phyloP scores from a whole-genome alignment of 2,329 filamentous ascomycete genomes.

The Exophiala phaeomuriformis region DNA sequence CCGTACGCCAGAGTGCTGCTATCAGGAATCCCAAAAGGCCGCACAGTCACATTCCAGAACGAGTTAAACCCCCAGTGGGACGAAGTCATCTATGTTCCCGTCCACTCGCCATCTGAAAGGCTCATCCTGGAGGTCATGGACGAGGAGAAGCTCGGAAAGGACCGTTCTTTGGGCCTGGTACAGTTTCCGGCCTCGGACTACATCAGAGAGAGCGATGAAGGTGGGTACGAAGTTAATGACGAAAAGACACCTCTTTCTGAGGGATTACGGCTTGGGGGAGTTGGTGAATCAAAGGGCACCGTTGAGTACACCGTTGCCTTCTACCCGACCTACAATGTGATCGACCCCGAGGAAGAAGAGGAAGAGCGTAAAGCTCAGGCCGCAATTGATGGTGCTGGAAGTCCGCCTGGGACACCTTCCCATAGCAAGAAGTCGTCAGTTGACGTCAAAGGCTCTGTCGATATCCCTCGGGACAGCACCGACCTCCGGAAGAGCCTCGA shows the following conservation, averaged over 20 bases:
- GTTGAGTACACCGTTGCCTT: slow-evolving; percentile 80
- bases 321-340: slow-evolving; percentile 78
- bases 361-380: slow-evolving; percentile 35
- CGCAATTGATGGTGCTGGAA: slow-evolving; percentile 19
- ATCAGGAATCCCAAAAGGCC: slow-evolving; percentile 81
- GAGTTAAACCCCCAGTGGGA: slow-evolving; percentile 94
- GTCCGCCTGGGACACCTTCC: slow-evolving; percentile 2
- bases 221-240: slow-evolving; percentile 73
- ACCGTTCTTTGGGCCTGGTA: slow-evolving; percentile 74
- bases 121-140: slow-evolving; percentile 94
- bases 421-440: slow-evolving; percentile 24
- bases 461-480: slow-evolving; percentile 15
- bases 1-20: slow-evolving; percentile 84
- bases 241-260: slow-evolving; percentile 61
- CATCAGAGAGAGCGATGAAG: slow-evolving; percentile 63
- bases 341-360: slow-evolving; percentile 68
- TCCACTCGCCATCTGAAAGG: slow-evolving; percentile 77
- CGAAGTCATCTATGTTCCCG: slow-evolving; percentile 86
- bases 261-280: slow-evolving; percentile 65
- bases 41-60: slow-evolving; percentile 93
- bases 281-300: slow-evolving; percentile 67
- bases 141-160: slow-evolving; percentile 82
- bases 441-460: slow-evolving; percentile 15
- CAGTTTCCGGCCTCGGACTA: slow-evolving; percentile 74
- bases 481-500: slow-evolving; percentile 21